Conservation (phyloP, 192 early-diverging fungal species). For the Backusella psychrophila region DNA sequence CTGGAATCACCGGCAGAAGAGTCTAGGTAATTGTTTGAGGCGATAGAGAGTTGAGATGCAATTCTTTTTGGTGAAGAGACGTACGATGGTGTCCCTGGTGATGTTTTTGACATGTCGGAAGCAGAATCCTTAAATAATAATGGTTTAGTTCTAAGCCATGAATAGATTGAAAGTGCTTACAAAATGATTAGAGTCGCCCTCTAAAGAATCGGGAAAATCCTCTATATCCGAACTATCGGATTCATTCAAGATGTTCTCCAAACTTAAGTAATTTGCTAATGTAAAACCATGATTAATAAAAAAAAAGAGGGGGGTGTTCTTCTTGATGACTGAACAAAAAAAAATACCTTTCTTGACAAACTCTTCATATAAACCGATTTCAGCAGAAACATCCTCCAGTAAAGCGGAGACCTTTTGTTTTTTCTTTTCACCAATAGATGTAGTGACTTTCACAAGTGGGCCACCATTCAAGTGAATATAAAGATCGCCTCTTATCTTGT, state of each 20-base stretch:
- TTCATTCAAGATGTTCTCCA: conserved; percentile 62
- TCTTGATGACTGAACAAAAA: not conserved
- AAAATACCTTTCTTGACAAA: conserved; percentile 57
- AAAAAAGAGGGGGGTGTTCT: not conserved
- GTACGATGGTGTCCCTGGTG: conserved; percentile 9
- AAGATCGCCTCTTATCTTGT: conserved; percentile 57
- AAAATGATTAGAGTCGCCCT: conserved; percentile 47
- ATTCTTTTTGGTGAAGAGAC: not conserved
- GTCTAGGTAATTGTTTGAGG: not conserved
- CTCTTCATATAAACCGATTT: conserved; percentile 60
- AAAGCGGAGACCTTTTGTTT: conserved; percentile 46
- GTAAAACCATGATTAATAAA: not conserved
- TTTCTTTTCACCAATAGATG: conserved; percentile 29
- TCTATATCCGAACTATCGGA: conserved; percentile 46
- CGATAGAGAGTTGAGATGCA: not conserved
- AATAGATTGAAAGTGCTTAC: conserved; percentile 26
- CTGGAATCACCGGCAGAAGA: conserved; percentile 20
- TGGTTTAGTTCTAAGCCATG: not conserved
- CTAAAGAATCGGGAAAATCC: conserved; percentile 41
- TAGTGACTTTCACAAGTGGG: conserved; percentile 32
- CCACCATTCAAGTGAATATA: conserved; percentile 63
- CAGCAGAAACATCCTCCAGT: conserved; percentile 49
- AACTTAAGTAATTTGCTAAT: conserved; percentile 49
- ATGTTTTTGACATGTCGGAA: conserved; percentile 31
- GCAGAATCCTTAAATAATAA: conserved; percentile 20